A percentile compares a stretch with the other conserved stretches of the same genome.
Evolutionary conservation across 1,284 basidiomycete genomes (phyloP).

Genomic region (Fomitiporia mediterranea): DNA sequence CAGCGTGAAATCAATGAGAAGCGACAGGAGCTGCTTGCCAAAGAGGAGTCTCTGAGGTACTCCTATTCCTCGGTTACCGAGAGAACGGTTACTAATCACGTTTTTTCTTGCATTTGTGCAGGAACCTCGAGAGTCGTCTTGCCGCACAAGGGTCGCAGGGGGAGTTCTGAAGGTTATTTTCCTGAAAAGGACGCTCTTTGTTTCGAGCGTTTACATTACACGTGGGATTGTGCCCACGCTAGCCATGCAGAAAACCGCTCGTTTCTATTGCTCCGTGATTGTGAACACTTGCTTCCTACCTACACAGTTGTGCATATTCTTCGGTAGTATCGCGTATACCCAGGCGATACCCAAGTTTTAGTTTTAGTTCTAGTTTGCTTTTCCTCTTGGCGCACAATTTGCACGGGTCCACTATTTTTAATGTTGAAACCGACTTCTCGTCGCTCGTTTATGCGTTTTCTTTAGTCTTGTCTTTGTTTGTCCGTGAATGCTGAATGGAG

Average conservation of each 20-base stretch:
- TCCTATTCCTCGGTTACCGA: constrained; percentile 17
- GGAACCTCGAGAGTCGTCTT: constrained; percentile 86
- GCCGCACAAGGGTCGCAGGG: constrained; percentile 72
- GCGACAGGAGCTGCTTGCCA: constrained; percentile 92
- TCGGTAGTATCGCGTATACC: constrained; percentile 14
- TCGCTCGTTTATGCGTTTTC: constrained; percentile 17
- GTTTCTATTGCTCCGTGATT: constrained; percentile 6
- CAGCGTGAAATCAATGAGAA: constrained; percentile 99
- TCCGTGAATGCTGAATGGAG: constrained; percentile 4
- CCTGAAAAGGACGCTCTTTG: background rate
- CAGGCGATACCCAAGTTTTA: constrained; percentile 11
- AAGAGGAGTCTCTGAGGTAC: constrained; percentile 85
- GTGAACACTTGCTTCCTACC: constrained; percentile 8
- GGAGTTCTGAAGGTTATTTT: constrained; percentile 24
- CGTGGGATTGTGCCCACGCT: background rate
- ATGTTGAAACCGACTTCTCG: constrained; percentile 10
- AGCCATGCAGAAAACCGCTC: background rate
- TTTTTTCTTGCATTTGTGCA: constrained; percentile 34
- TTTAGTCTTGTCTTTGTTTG: constrained; percentile 6
- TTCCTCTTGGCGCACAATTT: constrained; percentile 6
- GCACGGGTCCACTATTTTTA: constrained; percentile 11
- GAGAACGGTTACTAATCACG: constrained; percentile 16
- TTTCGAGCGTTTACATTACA: constrained; percentile 6
- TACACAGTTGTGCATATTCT: no score
- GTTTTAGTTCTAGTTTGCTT: background rate